A percentile compares a stretch with the other conserved stretches of the same genome.
Conservation (phyloP, 257 asterid species). For the Scutellaria galericulata region DNA sequence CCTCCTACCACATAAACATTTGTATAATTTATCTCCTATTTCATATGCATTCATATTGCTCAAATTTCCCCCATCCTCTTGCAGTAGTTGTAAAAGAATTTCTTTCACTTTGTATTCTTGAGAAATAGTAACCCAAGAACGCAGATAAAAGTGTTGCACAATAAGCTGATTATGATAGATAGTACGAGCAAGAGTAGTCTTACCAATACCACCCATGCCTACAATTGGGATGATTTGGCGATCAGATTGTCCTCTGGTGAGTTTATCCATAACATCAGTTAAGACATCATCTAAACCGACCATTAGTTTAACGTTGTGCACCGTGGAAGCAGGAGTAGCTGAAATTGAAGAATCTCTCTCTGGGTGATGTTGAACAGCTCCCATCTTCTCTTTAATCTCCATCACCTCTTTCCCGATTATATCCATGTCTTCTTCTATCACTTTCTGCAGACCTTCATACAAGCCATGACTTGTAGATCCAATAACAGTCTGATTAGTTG, state of each 20-base stretch:
- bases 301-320: not conserved
- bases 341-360: no score
- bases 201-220: conserved; percentile 29
- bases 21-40: not conserved
- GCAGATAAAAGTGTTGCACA: not conserved
- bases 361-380: not conserved
- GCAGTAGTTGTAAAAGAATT: not conserved
- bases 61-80: not conserved
- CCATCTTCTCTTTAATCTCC: conserved; percentile 23
- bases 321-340: not conserved
- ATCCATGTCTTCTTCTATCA: not conserved
- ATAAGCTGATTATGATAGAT: not conserved
- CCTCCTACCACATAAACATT: not conserved
- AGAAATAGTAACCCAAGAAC: conserved; percentile 25
- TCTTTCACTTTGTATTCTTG: not conserved
- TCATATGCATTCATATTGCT: not conserved
- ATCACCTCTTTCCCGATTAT: not conserved
- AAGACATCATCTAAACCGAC: conserved; percentile 7
- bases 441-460: not conserved
- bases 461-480: not conserved
- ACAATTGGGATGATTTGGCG: conserved; percentile 10
- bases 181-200: conserved; percentile 26
- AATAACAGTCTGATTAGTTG: no score
- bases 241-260: not conserved
- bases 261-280: not conserved